phyloP scores from a whole-genome alignment of 768 basidiomycete genomes.

The Leccinum imitatum region DNA sequence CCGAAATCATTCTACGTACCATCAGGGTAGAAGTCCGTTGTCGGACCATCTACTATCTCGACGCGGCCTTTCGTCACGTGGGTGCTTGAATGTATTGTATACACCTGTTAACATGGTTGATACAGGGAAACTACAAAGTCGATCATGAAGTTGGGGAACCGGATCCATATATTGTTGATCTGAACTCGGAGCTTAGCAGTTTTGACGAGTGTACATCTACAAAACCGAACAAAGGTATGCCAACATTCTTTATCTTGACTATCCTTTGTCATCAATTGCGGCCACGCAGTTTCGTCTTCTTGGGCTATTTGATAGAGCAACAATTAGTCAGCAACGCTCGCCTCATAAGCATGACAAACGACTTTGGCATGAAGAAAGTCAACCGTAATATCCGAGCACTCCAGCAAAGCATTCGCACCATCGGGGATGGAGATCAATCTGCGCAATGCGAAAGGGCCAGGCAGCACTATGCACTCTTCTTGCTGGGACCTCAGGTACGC shows the following conservation, averaged over 20 bases:
- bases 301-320: constrained; percentile 87
- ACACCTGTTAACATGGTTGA: constrained; percentile 9
- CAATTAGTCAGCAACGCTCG: constrained; percentile 75
- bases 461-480: constrained; percentile 80
- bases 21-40: constrained; percentile 88
- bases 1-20: constrained; percentile 82
- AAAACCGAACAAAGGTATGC: constrained; percentile 67
- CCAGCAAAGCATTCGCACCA: constrained; percentile 85
- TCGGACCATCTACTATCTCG: constrained; percentile 76
- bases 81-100: constrained; percentile 23
- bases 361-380: constrained; percentile 82
- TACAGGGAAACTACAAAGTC: constrained; percentile 80
- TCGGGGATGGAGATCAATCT: constrained; percentile 57
- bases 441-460: constrained; percentile 76
- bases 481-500: constrained; percentile 68
- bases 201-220: constrained; percentile 69
- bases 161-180: constrained; percentile 83
- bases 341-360: constrained; percentile 65
- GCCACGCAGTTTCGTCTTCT: constrained; percentile 73
- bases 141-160: constrained; percentile 88
- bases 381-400: constrained; percentile 86
- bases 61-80: constrained; percentile 76
- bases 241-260: not conserved
- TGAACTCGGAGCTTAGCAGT: constrained; percentile 76
- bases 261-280: not conserved